A percentile compares a stretch with the other conserved stretches of the same genome.
Evolutionary conservation across 2,329 filamentous ascomycete genomes (phyloP).

Genomic region (Endoconidiophora polonica): DNA sequence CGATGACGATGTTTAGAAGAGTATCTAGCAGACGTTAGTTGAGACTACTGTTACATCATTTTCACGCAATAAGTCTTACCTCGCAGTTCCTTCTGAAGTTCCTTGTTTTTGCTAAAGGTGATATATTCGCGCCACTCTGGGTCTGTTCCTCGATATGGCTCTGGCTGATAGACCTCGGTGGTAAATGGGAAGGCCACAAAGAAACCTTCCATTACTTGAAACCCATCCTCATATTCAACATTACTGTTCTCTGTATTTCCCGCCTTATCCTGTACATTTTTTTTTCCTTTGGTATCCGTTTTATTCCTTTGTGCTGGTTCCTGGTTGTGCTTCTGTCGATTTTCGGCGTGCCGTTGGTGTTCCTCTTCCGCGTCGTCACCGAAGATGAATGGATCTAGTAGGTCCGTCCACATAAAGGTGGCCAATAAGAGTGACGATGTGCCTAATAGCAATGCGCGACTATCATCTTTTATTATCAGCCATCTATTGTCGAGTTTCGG

Average conservation of each 20-base stretch:
- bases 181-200: conserved; percentile 50
- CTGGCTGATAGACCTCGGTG: conserved; percentile 29
- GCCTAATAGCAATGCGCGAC: conserved; percentile 5
- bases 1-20: conserved; percentile 7
- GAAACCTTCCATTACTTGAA: conserved; percentile 26
- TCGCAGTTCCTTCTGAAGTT: conserved; percentile 30
- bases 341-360: not conserved
- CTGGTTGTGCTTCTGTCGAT: not conserved
- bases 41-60: no score
- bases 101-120: conserved; percentile 36
- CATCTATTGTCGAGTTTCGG: not conserved
- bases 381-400: conserved; percentile 11
- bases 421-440: not conserved
- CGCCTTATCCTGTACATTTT: conserved; percentile 18
- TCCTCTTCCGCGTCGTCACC: conserved; percentile 9
- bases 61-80: conserved; percentile 14
- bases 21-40: not conserved
- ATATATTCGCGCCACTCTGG: conserved; percentile 48
- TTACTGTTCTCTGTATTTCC: conserved; percentile 25
- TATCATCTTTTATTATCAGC: not conserved
- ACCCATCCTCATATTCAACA: conserved; percentile 22
- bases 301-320: not conserved
- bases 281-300: not conserved
- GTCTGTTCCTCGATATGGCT: conserved; percentile 37
- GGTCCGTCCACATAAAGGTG: conserved; percentile 9